These are phyloP conservation scores for Sporothrix brasiliensis DNA, from an alignment of 2,329 filamentous ascomycete genomes.

Conservation along the genomic window DNA sequence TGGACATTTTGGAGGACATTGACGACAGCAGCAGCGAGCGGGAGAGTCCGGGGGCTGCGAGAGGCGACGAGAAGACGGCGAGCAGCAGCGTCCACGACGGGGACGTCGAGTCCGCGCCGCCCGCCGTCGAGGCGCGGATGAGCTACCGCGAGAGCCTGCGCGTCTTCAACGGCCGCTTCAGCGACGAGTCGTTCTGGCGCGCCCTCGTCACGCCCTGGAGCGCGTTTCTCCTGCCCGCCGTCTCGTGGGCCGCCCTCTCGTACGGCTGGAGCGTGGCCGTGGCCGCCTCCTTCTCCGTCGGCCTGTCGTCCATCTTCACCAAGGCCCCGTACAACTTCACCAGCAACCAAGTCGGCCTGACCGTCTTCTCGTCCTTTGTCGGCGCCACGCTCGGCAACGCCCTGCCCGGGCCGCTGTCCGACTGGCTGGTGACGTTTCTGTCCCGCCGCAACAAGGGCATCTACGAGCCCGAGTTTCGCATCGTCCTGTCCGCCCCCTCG, in stretches of 20 bases:
- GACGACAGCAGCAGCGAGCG: constrained; percentile 22
- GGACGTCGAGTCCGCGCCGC: not conserved
- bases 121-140: constrained; percentile 28
- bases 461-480: constrained; percentile 51
- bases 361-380: constrained; percentile 47
- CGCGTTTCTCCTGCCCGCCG: constrained; percentile 49
- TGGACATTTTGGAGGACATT: constrained; percentile 29
- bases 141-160: constrained; percentile 36
- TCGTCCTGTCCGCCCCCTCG: constrained; percentile 45
- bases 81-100: not conserved
- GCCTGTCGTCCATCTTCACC: constrained; percentile 43
- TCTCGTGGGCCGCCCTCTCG: constrained; percentile 47
- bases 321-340: constrained; percentile 47
- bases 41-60: not conserved
- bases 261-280: constrained; percentile 44
- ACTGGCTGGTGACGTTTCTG: constrained; percentile 46
- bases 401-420: constrained; percentile 42
- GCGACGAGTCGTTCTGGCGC: constrained; percentile 35
- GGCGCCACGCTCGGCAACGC: constrained; percentile 45
- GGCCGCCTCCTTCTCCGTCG: constrained; percentile 36
- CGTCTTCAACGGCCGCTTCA: constrained; percentile 35
- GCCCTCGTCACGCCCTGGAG: constrained; percentile 44
- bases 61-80: constrained; percentile 4
- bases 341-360: constrained; percentile 45
- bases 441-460: constrained; percentile 48